phyloP scores from a whole-genome alignment of 176 grass and related monocot genomes.

The Phyllostachys edulis region DNA sequence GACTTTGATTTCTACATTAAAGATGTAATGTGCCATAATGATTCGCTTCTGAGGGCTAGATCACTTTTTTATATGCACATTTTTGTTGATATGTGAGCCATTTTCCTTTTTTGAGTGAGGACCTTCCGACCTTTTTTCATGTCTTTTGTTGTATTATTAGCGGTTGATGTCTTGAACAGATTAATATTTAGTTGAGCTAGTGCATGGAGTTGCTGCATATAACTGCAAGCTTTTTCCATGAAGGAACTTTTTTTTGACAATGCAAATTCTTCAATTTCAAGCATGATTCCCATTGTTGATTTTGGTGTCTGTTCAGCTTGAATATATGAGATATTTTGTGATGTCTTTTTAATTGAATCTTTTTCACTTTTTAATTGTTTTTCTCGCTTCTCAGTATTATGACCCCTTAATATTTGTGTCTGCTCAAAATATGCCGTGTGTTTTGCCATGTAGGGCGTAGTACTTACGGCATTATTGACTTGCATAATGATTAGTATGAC shows the following conservation, averaged over 20 bases:
- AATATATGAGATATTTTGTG: not conserved
- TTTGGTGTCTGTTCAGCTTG: not conserved
- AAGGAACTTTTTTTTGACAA: not conserved
- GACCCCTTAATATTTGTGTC: not conserved
- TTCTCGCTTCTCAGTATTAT: not conserved
- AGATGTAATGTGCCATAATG: conserved; percentile 50
- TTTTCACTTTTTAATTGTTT: not conserved
- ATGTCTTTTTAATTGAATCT: not conserved
- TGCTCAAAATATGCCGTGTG: not conserved
- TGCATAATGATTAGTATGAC: not conserved
- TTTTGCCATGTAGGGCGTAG: not conserved
- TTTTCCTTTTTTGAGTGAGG: not conserved
- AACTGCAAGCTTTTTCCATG: not conserved
- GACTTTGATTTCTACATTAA: conserved; percentile 90
- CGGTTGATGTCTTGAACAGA: not conserved
- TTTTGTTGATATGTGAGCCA: not conserved
- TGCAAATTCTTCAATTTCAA: not conserved
- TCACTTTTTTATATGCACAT: not conserved
- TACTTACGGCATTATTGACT: not conserved
- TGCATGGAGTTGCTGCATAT: not conserved
- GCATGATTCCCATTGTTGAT: not conserved
- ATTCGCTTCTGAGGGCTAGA: not conserved
- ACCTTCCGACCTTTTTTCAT: not conserved
- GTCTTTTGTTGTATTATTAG: not conserved
- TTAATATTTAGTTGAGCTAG: not conserved